Conservation (phyloP, 345 rosid species). For the Euphorbia peplus region DNA sequence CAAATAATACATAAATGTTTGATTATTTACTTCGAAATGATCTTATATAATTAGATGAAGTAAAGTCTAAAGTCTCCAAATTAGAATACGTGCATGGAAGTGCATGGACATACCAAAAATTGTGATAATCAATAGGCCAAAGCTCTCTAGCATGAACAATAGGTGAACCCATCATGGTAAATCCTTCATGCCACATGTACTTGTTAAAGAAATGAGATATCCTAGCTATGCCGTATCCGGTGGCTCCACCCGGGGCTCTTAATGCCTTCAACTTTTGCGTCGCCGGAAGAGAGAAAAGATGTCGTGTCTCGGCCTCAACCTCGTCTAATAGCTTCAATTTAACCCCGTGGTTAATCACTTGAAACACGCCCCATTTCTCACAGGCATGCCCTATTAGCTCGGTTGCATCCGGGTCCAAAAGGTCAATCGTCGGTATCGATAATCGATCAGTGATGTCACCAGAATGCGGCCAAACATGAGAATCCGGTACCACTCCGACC, state of each 20-base stretch:
- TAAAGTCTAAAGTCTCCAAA: not conserved
- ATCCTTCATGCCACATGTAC: constrained; percentile 94
- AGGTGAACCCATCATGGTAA: constrained; percentile 71
- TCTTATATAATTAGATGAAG: no score
- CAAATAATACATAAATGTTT: no score
- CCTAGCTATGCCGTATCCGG: constrained; percentile 75
- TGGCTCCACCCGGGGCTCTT: constrained; percentile 44
- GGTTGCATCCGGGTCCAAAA: constrained; percentile 39
- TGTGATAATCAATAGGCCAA: constrained; percentile 55
- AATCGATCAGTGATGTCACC: constrained; percentile 5
- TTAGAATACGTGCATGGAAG: constrained; percentile 14
- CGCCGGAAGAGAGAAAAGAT: constrained; percentile 62
- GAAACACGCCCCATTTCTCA: constrained; percentile 73
- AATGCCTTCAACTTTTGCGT: constrained; percentile 56
- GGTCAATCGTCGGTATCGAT: constrained; percentile 55
- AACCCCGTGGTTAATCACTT: constrained; percentile 59
- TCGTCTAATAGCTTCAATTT: constrained; percentile 39
- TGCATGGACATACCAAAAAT: constrained; percentile 64
- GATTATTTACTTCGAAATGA: no score
- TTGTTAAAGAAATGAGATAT: constrained; percentile 64
- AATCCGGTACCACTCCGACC: constrained; percentile 43
- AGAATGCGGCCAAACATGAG: constrained; percentile 46
- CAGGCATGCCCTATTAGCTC: constrained; percentile 49
- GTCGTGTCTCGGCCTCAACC: constrained; percentile 43
- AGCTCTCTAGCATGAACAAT: constrained; percentile 57